Base-by-base conservation (phyloP, 169 alveolate genomes). In the Cryptosporidium canis region DNA sequence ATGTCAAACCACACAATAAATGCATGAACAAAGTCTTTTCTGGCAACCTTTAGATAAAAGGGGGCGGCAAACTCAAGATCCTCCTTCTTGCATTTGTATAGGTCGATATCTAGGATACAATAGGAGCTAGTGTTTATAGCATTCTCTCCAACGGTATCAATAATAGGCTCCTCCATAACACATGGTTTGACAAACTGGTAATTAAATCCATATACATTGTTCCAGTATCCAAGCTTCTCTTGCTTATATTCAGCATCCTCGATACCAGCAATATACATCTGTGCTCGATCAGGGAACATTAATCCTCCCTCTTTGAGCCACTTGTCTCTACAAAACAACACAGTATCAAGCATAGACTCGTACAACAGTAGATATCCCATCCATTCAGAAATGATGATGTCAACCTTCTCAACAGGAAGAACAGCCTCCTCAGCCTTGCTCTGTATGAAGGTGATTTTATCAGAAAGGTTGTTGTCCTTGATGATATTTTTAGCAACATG, bases 281-380 rank as follows among this genome's bases (percentile, higher is more conserved):
- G 92, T 2, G 99, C 99, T 67, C 94, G 93, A 92, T 98, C 99
- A 4, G 99, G 99, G 24, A 98, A 96, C 85, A 98, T 93, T 55
- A 96, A 83, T 5, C 99, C 99, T 45, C 95, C 99, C 31, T 95
- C 90, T 31, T 90, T 92, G 29, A 98, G 94, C 98, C 98, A 98
- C 84, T 97, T 97, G 92, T 98, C 99, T 83, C 99, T 95, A 63
- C 99, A 98, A 92, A 83, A 96, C 51, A 98, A 70, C 24, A 98
- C 99, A 41, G 99, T 95, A 83, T 97, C 99, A 14, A 98, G 93
- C 99, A 98, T 98, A 68, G 97, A 94, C 92, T 98, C 99, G 90
- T 96, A 98, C 14, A 98, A 94, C n/a, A 98, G 93, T 90, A 97
- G 96, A 90, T 98, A 97, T 0, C 99, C 99, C 99, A 98, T 98